Conservation (phyloP, 2,329 filamentous ascomycete genomes). For the Diaporthe sp. region DNA sequence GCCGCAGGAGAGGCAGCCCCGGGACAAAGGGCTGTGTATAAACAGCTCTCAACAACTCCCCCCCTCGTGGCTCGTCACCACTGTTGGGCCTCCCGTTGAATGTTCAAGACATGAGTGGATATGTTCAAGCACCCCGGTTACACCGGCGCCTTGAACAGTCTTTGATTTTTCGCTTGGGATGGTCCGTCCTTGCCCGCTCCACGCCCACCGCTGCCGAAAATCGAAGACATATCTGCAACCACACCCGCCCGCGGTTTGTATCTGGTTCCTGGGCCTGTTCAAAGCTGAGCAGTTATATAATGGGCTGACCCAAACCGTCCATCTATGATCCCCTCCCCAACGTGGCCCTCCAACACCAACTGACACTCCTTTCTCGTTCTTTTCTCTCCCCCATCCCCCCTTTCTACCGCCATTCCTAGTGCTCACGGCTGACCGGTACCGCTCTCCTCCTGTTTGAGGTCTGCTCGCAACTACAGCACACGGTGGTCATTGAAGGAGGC, state of each 20-base stretch:
- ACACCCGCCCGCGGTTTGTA: conserved; percentile 36
- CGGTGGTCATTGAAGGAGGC: background rate
- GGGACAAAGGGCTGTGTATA: conserved; percentile 37
- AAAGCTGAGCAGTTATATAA: conserved; percentile 33
- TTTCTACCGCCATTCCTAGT: background rate
- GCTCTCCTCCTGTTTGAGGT: background rate
- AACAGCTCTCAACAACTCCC: conserved; percentile 24
- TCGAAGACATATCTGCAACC: conserved; percentile 41
- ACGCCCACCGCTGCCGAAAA: conserved; percentile 39
- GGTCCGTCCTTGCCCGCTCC: conserved; percentile 36
- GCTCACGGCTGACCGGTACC: background rate
- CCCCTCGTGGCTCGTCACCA: conserved; percentile 32
- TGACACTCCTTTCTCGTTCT: background rate
- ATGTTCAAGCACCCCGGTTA: conserved; percentile 37
- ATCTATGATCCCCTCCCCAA: background rate
- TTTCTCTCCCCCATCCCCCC: background rate
- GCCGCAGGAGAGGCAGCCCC: conserved; percentile 27
- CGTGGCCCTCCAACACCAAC: conserved; percentile 4
- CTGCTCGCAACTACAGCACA: background rate
- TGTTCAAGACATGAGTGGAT: conserved; percentile 42
- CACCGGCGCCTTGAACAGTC: conserved; percentile 37
- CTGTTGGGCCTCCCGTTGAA: conserved; percentile 26
- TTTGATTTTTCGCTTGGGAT: conserved; percentile 42
- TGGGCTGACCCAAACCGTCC: conserved; percentile 17
- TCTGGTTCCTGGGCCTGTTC: conserved; percentile 20